A percentile compares a stretch with the other conserved stretches of the same genome.
These are phyloP conservation scores for Podospora didyma DNA, from an alignment of 495 filamentous ascomycete species.

Conservation along the genomic window DNA sequence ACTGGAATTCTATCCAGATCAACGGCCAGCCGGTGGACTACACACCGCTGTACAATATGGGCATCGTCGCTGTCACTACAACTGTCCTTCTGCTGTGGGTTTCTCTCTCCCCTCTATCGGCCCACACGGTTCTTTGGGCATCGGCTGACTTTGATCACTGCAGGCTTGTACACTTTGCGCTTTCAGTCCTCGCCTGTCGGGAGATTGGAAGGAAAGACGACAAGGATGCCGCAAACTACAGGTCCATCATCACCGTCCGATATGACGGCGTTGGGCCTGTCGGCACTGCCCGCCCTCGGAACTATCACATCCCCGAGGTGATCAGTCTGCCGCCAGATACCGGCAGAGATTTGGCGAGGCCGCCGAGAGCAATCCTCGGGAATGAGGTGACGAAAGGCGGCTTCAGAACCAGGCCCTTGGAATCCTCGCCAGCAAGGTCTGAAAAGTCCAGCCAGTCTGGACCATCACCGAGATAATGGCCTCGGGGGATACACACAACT, in stretches of 20 bases:
- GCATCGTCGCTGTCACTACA: constrained; percentile 15
- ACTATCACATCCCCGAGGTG: constrained; percentile 2
- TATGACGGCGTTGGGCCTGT: constrained; percentile 20
- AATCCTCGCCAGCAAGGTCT: too few species aligned
- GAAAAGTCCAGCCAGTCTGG: too few species aligned
- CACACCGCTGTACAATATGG: constrained; percentile 17
- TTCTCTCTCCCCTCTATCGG: neutral
- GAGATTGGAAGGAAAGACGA: constrained; percentile 17
- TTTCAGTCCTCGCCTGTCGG: constrained; percentile 18
- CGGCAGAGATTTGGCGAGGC: neutral
- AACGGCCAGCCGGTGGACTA: constrained; percentile 7
- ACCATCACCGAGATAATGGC: too few species aligned
- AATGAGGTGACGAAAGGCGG: too few species aligned
- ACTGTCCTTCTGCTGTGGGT: constrained; percentile 13
- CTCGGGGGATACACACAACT: too few species aligned
- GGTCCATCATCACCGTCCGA: constrained; percentile 11
- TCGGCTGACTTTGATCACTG: neutral
- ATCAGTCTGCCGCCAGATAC: constrained; percentile 10
- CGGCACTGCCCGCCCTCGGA: constrained; percentile 16
- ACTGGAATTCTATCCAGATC: constrained; percentile 7
- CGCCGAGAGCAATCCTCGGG: too few species aligned
- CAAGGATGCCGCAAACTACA: neutral
- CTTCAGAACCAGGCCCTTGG: too few species aligned
- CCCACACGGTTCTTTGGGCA: neutral
- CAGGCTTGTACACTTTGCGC: constrained; percentile 18